A percentile compares a stretch with the other conserved stretches of the same genome.
Evolutionary conservation across 192 early-diverging fungal species (phyloP).

Genomic region (Radiomyces spectabilis): DNA sequence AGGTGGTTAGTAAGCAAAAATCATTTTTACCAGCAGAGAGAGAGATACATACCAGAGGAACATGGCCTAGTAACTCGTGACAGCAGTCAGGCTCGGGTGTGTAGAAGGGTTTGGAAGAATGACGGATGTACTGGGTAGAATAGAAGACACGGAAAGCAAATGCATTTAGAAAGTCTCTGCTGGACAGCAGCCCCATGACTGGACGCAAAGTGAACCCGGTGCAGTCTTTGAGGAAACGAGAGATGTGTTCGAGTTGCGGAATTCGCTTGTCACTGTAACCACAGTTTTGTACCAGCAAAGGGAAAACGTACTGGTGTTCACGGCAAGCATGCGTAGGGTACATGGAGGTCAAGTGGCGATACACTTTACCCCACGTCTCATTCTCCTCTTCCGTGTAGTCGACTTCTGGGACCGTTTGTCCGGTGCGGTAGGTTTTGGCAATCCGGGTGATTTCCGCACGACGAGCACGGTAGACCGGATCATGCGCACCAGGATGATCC

Average conservation of each 20-base stretch:
- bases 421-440: conserved; percentile 73
- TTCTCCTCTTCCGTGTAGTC: conserved; percentile 77
- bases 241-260: conserved; percentile 86
- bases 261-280: conserved; percentile 77
- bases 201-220: conserved; percentile 94
- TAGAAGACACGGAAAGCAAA: conserved; percentile 97
- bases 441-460: conserved; percentile 76
- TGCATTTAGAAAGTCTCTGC: conserved; percentile 91
- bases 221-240: conserved; percentile 86
- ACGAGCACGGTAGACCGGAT: conserved; percentile 76
- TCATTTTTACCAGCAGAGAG: too few species aligned
- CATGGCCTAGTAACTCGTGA: conserved; percentile 94
- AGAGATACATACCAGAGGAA: conserved; percentile 35
- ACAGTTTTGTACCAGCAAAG: conserved; percentile 86
- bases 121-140: conserved; percentile 96
- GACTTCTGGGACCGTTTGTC: conserved; percentile 71
- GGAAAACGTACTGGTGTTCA: conserved; percentile 87
- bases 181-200: conserved; percentile 88
- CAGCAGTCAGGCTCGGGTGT: conserved; percentile 95
- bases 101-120: conserved; percentile 84
- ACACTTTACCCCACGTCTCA: conserved; percentile 80
- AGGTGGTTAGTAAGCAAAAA: too few species aligned
- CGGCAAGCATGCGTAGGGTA: conserved; percentile 86
- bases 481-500: conserved; percentile 92
- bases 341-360: conserved; percentile 63